These are phyloP conservation scores for Mytilinidion resinicola DNA, from an alignment of 495 filamentous ascomycete genomes.

Conservation along the genomic window DNA sequence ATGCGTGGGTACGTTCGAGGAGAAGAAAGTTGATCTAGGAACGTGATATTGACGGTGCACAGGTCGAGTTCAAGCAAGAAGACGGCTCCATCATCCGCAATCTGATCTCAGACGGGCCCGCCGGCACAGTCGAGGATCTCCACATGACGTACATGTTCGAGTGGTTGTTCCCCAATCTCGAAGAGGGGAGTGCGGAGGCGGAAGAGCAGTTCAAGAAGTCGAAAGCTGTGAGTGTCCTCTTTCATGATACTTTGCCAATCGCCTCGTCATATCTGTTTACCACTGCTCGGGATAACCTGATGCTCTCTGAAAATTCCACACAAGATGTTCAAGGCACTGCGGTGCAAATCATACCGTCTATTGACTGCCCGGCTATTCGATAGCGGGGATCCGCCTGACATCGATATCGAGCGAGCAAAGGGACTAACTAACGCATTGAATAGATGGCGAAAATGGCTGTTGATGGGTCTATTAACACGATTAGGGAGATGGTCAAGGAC, in stretches of 20 bases:
- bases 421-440: not conserved
- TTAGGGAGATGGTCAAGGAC: conserved; percentile 26
- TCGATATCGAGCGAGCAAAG: no score
- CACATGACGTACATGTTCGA: conserved; percentile 53
- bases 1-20: conserved; percentile 25
- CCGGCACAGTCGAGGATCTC: conserved; percentile 37
- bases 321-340: no score
- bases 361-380: no score
- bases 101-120: conserved; percentile 43
- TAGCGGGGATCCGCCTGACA: no score
- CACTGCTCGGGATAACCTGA: no score
- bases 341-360: no score
- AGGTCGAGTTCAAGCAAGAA: conserved; percentile 35
- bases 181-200: conserved; percentile 28
- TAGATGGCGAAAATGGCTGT: conserved; percentile 25
- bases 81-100: conserved; percentile 41
- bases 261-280: no score
- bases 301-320: no score
- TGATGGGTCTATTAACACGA: conserved; percentile 21
- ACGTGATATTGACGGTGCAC: not conserved
- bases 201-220: conserved; percentile 29
- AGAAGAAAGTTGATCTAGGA: not conserved
- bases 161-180: conserved; percentile 40
- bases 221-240: conserved; percentile 5
- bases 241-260: not conserved